phyloP scores from a whole-genome alignment of 805 yeast genomes.

The Candida argentea region DNA sequence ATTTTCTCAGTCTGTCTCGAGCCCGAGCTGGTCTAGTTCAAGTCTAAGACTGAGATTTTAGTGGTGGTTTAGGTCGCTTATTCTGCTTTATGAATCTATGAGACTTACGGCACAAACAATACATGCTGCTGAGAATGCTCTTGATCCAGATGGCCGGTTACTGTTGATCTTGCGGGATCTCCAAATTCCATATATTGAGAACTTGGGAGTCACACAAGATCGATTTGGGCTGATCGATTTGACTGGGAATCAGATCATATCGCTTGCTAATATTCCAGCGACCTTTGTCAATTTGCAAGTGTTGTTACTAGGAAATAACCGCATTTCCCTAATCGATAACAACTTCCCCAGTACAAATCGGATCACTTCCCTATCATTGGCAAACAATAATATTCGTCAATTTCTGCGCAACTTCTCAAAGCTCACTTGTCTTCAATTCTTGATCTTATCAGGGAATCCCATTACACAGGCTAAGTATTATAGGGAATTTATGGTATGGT shows the following conservation, averaged over 20 bases:
- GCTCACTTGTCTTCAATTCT: conserved; percentile 33
- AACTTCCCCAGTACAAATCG: conserved; percentile 26
- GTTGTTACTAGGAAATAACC: conserved; percentile 55
- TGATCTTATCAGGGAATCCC: conserved; percentile 53
- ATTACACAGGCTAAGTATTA: conserved; percentile 42
- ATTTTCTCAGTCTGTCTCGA: too few species aligned
- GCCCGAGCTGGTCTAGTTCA: too few species aligned
- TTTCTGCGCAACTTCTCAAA: conserved; percentile 26
- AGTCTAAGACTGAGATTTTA: too few species aligned
- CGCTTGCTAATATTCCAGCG: conserved; percentile 40
- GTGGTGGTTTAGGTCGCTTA: too few species aligned
- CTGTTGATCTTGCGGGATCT: conserved; percentile 26
- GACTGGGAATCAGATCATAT: conserved; percentile 61
- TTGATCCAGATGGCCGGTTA: conserved; percentile 26
- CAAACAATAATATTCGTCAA: conserved; percentile 39
- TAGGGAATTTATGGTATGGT: conserved; percentile 48
- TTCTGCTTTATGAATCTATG: conserved; percentile 14
- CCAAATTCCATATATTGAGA: conserved; percentile 25
- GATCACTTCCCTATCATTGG: conserved; percentile 40
- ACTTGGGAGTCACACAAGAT: conserved; percentile 20
- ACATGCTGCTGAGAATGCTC: conserved; percentile 18
- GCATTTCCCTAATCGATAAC: conserved; percentile 33
- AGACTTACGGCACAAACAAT: conserved; percentile 24
- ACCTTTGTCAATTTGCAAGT: conserved; percentile 32
- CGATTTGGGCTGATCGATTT: conserved; percentile 53